Evolutionary conservation across 371 early-diverging fungal genomes (phyloP).

Genomic region (Paraphysoderma sedebokerense): DNA sequence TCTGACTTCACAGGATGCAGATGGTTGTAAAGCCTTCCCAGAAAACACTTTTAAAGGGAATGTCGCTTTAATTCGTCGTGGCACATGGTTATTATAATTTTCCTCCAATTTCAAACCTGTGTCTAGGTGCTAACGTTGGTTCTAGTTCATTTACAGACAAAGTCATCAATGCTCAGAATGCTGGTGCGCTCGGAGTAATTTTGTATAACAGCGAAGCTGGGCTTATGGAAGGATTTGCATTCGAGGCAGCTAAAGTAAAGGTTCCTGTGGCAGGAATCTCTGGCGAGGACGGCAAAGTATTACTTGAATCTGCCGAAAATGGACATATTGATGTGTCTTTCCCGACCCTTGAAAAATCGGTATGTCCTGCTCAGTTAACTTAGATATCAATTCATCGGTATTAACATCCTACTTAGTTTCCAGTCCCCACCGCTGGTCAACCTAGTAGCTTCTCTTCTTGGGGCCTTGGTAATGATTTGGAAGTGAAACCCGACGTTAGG

Average conservation of each 20-base stretch:
- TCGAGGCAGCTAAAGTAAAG: neutral
- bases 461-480: neutral
- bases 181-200: slow-evolving; percentile 13
- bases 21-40: neutral
- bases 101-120: no score
- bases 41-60: slow-evolving; percentile 3
- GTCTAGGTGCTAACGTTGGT: no score
- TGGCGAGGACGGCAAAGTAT: neutral
- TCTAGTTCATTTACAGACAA: slow-evolving; percentile 1
- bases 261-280: neutral
- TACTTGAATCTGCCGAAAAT: neutral
- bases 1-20: neutral
- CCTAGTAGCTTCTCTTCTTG: neutral
- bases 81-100: no score
- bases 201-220: slow-evolving; percentile 9
- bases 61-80: slow-evolving; percentile 5
- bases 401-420: no score
- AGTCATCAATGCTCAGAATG: slow-evolving; percentile 2
- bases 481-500: neutral
- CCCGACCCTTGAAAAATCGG: no score
- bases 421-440: neutral
- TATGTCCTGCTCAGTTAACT: no score
- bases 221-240: neutral
- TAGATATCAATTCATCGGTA: no score
- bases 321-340: no score